Percentiles rank a stretch among this genome's conserved stretches.
Conservation (phyloP, 768 basidiomycete genomes). For the Lentinula aciculospora region DNA sequence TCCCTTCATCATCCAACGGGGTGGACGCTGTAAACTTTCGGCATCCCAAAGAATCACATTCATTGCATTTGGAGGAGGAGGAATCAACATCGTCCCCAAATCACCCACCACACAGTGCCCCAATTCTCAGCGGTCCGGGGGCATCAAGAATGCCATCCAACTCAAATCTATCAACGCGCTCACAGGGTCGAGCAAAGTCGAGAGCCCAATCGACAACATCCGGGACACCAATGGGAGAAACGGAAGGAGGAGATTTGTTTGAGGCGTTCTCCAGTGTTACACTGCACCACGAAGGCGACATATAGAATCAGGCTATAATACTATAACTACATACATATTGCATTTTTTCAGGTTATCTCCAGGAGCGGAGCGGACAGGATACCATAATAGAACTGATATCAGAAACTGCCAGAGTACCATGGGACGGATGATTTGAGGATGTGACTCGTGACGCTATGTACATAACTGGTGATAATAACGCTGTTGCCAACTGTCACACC, state of each 20-base stretch:
- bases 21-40: slow-evolving; percentile 88
- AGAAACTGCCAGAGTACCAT: background rate
- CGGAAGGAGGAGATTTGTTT: slow-evolving; percentile 65
- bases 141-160: background rate
- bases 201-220: slow-evolving; percentile 14
- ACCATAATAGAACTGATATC: background rate
- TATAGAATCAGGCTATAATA: background rate
- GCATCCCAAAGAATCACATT: slow-evolving; percentile 83
- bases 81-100: slow-evolving; percentile 15
- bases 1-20: slow-evolving; percentile 73
- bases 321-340: background rate
- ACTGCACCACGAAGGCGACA: slow-evolving; percentile 75
- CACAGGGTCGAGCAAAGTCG: slow-evolving; percentile 26
- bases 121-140: background rate
- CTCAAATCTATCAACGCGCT: background rate
- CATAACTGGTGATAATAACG: too few species aligned
- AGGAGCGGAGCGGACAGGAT: background rate
- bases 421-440: background rate
- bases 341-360: background rate
- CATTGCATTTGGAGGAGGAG: slow-evolving; percentile 81
- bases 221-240: slow-evolving; percentile 32
- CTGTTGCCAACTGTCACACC: background rate
- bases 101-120: slow-evolving; percentile 1
- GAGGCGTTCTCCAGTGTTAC: slow-evolving; percentile 89
- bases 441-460: background rate